Evolutionary conservation across 805 yeast genomes (phyloP).

Genomic region (Myxozyma lipomycoides): DNA sequence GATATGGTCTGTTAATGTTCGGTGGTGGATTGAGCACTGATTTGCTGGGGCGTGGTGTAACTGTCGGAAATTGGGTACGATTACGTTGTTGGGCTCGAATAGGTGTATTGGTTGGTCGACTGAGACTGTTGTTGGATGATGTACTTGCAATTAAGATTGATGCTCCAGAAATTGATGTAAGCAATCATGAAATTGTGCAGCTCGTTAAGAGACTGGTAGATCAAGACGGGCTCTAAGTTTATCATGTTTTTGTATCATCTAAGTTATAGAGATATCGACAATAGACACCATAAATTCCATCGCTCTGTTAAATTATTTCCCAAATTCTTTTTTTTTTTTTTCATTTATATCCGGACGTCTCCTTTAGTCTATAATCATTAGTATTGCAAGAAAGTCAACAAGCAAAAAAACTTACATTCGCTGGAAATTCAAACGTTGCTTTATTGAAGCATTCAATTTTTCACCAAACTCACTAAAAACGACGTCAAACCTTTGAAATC

Average conservation of each 20-base stretch:
- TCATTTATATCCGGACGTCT: no score
- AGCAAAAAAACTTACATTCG: no score
- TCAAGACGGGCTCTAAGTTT: conserved; percentile 32
- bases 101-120: conserved; percentile 73
- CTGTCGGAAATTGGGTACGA: conserved; percentile 85
- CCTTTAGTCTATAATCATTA: no score
- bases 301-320: no score
- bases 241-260: not conserved
- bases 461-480: no score
- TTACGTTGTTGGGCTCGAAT: conserved; percentile 91
- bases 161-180: conserved; percentile 41
- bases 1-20: conserved; percentile 69
- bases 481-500: no score
- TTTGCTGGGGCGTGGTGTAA: conserved; percentile 70
- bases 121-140: conserved; percentile 62
- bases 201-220: conserved; percentile 36
- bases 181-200: conserved; percentile 32
- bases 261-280: no score
- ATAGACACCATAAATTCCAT: no score
- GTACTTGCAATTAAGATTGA: conserved; percentile 61
- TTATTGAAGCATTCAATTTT: no score
- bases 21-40: conserved; percentile 61
- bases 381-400: no score
- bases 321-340: no score
- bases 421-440: no score